A percentile compares a stretch with the other conserved stretches of the same genome.
These are phyloP conservation scores for Gossypium rotundifolium DNA, from an alignment of 345 rosid species.

Conservation along the genomic window DNA sequence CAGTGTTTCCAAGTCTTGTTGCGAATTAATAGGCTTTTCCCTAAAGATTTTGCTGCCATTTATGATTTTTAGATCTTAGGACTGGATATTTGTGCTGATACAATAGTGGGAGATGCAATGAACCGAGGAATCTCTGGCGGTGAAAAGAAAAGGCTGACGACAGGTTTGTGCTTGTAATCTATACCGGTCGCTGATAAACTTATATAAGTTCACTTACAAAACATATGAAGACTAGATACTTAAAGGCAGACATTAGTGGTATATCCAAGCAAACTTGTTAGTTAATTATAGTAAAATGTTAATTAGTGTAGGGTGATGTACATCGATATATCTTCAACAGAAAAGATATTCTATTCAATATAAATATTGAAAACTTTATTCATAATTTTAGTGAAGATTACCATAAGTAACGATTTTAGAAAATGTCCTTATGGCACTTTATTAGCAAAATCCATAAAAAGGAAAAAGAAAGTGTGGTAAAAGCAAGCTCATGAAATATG, in stretches of 20 bases:
- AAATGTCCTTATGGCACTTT: too few relatives aligned
- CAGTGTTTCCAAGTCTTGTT: neutral
- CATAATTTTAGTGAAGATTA: too few relatives aligned
- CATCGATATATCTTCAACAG: too few relatives aligned
- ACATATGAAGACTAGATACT: neutral
- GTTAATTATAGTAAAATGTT: too few relatives aligned
- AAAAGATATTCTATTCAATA: too few relatives aligned
- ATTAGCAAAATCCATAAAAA: too few relatives aligned
- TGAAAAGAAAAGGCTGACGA: slow-evolving; percentile 14
- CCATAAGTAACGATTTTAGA: too few relatives aligned
- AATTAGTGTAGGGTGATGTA: too few relatives aligned
- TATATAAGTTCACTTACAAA: neutral
- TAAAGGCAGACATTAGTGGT: neutral
- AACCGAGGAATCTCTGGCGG: neutral
- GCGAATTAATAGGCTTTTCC: neutral
- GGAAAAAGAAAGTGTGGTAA: too few relatives aligned
- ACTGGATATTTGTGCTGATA: neutral
- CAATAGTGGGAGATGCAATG: neutral
- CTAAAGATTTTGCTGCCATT: neutral
- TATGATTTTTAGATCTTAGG: neutral
- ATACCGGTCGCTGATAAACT: neutral
- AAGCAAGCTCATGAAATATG: too few relatives aligned
- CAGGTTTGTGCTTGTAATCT: slow-evolving; percentile 24
- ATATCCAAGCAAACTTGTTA: too few relatives aligned
- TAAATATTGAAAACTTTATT: too few relatives aligned